These are phyloP conservation scores for Trametes cinnabarina DNA, from an alignment of 768 basidiomycete species.

Conservation along the genomic window DNA sequence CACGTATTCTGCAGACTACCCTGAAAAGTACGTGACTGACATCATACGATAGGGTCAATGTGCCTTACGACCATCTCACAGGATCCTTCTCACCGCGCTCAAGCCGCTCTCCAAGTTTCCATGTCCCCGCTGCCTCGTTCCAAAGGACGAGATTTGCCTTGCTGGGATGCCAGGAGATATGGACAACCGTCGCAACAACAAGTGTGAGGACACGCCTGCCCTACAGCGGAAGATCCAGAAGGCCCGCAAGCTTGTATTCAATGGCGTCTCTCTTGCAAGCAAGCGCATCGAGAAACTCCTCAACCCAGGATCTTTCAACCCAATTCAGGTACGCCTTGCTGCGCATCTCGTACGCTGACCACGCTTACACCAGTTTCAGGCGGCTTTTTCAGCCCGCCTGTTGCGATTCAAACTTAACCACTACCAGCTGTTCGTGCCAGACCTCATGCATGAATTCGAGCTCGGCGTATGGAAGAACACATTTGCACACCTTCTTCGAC, in stretches of 20 bases:
- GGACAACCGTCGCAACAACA: neutral
- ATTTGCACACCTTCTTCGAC: slow-evolving; percentile 28
- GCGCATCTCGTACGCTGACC: no score
- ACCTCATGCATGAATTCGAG: slow-evolving; percentile 38
- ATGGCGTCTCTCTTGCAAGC: slow-evolving; percentile 6
- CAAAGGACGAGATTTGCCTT: slow-evolving; percentile 25
- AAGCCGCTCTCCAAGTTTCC: slow-evolving; percentile 37
- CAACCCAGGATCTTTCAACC: slow-evolving; percentile 9
- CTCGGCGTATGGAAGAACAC: slow-evolving; percentile 33
- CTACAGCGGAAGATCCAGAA: neutral
- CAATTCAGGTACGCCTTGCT: slow-evolving; percentile 16
- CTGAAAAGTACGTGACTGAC: slow-evolving; percentile 32
- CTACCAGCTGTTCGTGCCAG: slow-evolving; percentile 25
- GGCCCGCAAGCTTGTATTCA: slow-evolving; percentile 20
- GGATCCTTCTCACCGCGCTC: slow-evolving; percentile 38
- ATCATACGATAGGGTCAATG: no score
- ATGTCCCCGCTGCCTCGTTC: slow-evolving; percentile 39
- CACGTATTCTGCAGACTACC: slow-evolving; percentile 36
- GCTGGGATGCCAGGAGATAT: slow-evolving; percentile 25
- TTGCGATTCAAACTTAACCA: slow-evolving; percentile 24
- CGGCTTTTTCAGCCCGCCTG: slow-evolving; percentile 31
- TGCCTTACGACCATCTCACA: slow-evolving; percentile 14
- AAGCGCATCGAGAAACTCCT: slow-evolving; percentile 12
- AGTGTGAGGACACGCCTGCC: slow-evolving; percentile 3
- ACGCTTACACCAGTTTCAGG: slow-evolving; percentile 19